phyloP scores from a whole-genome alignment of 2,329 filamentous ascomycete species.

The Arthrinium puccinioides region DNA sequence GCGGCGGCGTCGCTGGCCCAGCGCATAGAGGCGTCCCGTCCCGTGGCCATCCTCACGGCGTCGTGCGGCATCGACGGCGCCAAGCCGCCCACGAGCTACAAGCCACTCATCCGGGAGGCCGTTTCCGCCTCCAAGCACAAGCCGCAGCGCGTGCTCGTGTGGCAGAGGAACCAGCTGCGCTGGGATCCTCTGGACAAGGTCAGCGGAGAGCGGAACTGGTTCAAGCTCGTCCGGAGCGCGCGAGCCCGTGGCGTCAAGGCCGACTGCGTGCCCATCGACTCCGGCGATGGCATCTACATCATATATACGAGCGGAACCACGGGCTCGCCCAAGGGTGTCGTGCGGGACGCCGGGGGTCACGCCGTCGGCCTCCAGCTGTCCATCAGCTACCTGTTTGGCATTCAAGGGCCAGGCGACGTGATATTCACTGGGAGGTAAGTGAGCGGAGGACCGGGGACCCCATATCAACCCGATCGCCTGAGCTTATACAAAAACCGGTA shows the following conservation, averaged over 20 bases:
- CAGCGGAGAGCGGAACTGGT: slow-evolving; percentile 73
- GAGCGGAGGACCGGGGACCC: too few species aligned
- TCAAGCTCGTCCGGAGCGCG: slow-evolving; percentile 65
- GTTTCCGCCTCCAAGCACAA: slow-evolving; percentile 61
- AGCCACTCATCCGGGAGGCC: slow-evolving; percentile 68
- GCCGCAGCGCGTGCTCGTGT: slow-evolving; percentile 66
- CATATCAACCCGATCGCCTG: too few species aligned
- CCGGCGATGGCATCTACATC: slow-evolving; percentile 6
- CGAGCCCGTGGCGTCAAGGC: slow-evolving; percentile 59
- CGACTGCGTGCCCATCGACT: slow-evolving; percentile 66
- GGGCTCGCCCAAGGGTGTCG: slow-evolving; percentile 8
- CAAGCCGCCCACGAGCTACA: slow-evolving; percentile 74
- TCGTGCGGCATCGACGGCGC: slow-evolving; percentile 86
- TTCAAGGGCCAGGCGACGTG: slow-evolving; percentile 78
- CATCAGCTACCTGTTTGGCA: slow-evolving; percentile 74
- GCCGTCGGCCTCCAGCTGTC: slow-evolving; percentile 78
- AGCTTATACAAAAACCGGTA: neutral
- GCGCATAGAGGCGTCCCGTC: slow-evolving; percentile 75
- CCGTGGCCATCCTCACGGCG: slow-evolving; percentile 73
- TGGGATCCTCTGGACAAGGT: slow-evolving; percentile 65
- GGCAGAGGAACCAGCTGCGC: slow-evolving; percentile 70
- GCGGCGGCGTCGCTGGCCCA: slow-evolving; percentile 75
- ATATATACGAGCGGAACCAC: slow-evolving; percentile 9
- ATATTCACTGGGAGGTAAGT: slow-evolving; percentile 39
- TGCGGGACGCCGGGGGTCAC: slow-evolving; percentile 74